Evolutionary conservation across 805 yeast genomes (phyloP).

Genomic region (Candida nanaspora): DNA sequence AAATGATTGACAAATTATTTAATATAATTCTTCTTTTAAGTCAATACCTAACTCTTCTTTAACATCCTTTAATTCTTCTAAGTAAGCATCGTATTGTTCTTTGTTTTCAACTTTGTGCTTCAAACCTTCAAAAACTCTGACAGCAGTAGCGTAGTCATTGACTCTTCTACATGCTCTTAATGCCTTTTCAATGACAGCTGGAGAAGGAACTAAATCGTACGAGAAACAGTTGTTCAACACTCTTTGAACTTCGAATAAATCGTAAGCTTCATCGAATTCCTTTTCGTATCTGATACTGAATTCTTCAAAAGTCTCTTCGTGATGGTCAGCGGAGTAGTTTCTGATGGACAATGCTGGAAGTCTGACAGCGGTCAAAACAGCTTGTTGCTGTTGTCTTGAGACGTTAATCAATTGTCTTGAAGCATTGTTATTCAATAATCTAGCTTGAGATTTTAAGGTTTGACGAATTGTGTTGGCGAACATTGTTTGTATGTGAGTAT

Average conservation of each 20-base stretch:
- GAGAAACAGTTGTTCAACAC: slow-evolving; percentile 97
- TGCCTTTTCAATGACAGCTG: slow-evolving; percentile 91
- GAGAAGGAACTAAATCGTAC: slow-evolving; percentile 97
- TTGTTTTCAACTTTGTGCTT: slow-evolving; percentile 93
- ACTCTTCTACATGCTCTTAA: slow-evolving; percentile 98
- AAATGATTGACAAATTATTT: neutral
- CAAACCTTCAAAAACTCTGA: slow-evolving; percentile 95
- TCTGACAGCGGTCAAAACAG: slow-evolving; percentile 11
- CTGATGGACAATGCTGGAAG: slow-evolving; percentile 27
- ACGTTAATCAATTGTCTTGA: slow-evolving; percentile 4
- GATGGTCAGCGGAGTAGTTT: slow-evolving; percentile 78
- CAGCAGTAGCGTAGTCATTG: slow-evolving; percentile 97
- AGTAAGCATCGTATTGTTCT: slow-evolving; percentile 91
- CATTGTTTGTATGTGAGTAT: slow-evolving; percentile 13
- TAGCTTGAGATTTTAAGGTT: slow-evolving; percentile 26
- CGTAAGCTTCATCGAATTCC: slow-evolving; percentile 93
- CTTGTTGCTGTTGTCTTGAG: slow-evolving; percentile 11
- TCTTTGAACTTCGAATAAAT: slow-evolving; percentile 80
- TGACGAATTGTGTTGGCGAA: slow-evolving; percentile 27
- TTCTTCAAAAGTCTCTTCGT: slow-evolving; percentile 92
- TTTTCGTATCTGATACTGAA: slow-evolving; percentile 85
- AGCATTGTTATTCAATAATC: slow-evolving; percentile 9
- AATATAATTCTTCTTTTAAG: slow-evolving; percentile 81
- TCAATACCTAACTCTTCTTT: slow-evolving; percentile 92
- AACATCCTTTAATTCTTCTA: slow-evolving; percentile 86